Evolutionary conservation across 495 filamentous ascomycete genomes (phyloP).

Genomic region (Penicillium odoratum): DNA sequence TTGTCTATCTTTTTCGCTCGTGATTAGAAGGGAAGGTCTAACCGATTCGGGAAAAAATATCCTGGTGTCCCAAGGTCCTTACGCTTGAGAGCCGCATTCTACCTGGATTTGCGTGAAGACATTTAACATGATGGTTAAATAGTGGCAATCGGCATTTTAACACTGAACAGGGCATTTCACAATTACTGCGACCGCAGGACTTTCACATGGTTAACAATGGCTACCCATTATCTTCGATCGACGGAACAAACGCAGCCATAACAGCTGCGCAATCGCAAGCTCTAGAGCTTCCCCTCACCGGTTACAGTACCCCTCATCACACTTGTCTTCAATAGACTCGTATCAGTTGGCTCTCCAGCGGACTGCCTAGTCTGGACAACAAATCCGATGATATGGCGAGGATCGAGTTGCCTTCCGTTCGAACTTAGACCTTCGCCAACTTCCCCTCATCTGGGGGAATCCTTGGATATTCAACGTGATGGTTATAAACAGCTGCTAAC

Average conservation of each 20-base stretch:
- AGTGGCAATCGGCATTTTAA: no score
- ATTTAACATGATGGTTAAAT: no score
- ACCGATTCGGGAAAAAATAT: no score
- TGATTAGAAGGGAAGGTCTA: no score
- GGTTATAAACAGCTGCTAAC: background rate
- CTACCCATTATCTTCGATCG: background rate
- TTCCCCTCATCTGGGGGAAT: background rate
- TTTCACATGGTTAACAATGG: no score
- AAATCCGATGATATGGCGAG: slow-evolving; percentile 10
- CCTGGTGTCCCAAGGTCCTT: no score
- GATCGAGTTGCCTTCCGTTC: slow-evolving; percentile 8
- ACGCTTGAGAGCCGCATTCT: no score
- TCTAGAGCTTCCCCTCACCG: slow-evolving; percentile 19
- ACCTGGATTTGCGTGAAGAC: no score
- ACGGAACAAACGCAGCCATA: background rate
- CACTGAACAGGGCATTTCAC: no score
- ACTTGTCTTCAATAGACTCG: background rate
- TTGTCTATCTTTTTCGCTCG: no score
- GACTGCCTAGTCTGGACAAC: slow-evolving; percentile 23
- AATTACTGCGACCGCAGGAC: no score
- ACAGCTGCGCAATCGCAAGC: background rate
- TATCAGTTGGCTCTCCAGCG: slow-evolving; percentile 9
- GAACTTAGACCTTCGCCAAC: background rate
- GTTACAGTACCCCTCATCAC: slow-evolving; percentile 7
- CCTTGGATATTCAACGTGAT: background rate